Conservation (phyloP, 1,139 yeast species). For the Trichomonascaceae sp. region DNA sequence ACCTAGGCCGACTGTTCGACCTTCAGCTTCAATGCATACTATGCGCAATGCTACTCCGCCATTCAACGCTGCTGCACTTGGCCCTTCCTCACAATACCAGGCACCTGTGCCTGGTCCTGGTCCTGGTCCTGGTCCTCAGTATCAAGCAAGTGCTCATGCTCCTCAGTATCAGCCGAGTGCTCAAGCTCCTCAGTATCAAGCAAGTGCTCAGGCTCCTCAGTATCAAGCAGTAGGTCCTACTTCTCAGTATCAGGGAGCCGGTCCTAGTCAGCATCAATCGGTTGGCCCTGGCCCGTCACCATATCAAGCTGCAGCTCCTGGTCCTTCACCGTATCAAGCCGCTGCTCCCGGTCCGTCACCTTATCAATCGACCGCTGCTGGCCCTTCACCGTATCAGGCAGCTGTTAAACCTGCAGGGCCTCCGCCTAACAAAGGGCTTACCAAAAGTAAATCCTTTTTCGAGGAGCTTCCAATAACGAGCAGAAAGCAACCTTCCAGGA, state of each 20-base stretch:
- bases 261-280: constrained; percentile 3
- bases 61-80: background rate
- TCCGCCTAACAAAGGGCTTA: constrained; percentile 12
- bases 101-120: constrained; percentile 12
- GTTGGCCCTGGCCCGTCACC: background rate
- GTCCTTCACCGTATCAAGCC: constrained; percentile 1
- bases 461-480: constrained; percentile 44
- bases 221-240: background rate
- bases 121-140: constrained; percentile 13
- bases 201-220: background rate
- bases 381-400: background rate
- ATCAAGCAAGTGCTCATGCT: constrained; percentile 8
- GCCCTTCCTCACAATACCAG: constrained; percentile 9
- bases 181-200: background rate
- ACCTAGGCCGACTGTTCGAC: constrained; percentile 30
- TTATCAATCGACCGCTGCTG: constrained; percentile 1
- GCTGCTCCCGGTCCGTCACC: constrained; percentile 5
- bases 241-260: background rate
- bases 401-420: constrained; percentile 3
- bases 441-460: constrained; percentile 41
- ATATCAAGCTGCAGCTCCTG: constrained; percentile 1
- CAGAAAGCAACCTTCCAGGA: constrained; percentile 18
- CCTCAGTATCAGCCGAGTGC: background rate
- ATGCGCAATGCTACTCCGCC: constrained; percentile 5
- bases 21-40: constrained; percentile 18